phyloP scores from a whole-genome alignment of 805 yeast genomes.

The Isabelozyma rhagii region DNA sequence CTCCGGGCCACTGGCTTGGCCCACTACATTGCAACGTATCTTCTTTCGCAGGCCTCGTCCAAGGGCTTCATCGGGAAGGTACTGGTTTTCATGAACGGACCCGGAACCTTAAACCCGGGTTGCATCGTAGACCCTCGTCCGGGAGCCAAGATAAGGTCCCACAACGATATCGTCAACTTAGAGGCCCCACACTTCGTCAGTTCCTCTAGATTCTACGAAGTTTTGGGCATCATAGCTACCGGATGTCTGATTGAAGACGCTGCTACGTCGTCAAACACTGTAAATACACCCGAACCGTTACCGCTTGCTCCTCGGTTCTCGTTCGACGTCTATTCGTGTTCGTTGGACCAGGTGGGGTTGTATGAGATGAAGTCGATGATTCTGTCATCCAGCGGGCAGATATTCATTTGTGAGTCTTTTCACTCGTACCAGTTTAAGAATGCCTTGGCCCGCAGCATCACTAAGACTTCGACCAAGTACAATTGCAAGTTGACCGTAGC shows the following conservation, averaged over 20 bases:
- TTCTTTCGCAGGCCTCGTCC: conserved; percentile 17
- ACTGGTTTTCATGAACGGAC: conserved; percentile 32
- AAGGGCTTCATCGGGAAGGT: conserved; percentile 24
- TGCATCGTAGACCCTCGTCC: conserved; percentile 16
- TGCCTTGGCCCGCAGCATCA: conserved; percentile 7
- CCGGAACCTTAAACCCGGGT: conserved; percentile 38
- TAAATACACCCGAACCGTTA: conserved; percentile 5
- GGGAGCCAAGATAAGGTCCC: conserved; percentile 27
- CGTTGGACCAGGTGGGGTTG: conserved; percentile 40
- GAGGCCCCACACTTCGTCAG: conserved; percentile 21
- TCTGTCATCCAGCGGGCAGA: conserved; percentile 29
- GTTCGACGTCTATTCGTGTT: conserved; percentile 31
- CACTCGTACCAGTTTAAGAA: conserved; percentile 16
- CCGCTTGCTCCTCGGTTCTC: conserved; percentile 19
- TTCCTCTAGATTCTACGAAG: conserved; percentile 26
- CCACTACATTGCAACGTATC: conserved; percentile 16
- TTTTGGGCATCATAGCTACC: conserved; percentile 24
- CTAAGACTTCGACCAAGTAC: neutral
- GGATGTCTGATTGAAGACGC: conserved; percentile 24
- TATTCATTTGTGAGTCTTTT: conserved; percentile 29
- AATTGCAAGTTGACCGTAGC: conserved; percentile 20
- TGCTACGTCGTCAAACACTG: conserved; percentile 4
- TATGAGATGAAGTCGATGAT: conserved; percentile 39
- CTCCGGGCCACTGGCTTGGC: conserved; percentile 36
- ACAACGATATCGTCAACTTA: conserved; percentile 29